phyloP scores from a whole-genome alignment of 2,329 filamentous ascomycete genomes.

The Diaporthe longicolla region DNA sequence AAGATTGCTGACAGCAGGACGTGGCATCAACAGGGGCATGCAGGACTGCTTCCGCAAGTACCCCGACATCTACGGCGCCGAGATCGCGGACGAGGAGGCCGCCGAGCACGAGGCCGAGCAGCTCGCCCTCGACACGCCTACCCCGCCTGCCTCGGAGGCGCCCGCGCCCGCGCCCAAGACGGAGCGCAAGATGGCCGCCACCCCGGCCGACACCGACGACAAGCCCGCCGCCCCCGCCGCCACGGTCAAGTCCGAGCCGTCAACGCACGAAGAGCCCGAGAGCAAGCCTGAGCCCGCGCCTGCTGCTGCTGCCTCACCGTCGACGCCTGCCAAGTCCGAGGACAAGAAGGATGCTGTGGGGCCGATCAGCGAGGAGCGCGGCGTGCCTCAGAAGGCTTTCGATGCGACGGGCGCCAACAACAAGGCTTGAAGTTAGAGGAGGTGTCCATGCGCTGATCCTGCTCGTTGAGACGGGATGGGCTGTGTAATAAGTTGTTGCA shows the following conservation, averaged over 20 bases:
- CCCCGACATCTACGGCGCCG: constrained; percentile 92
- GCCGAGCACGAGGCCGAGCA: constrained; percentile 48
- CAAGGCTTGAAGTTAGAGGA: constrained; percentile 33
- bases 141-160: constrained; percentile 17
- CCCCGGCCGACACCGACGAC: constrained; percentile 11
- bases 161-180: constrained; percentile 7
- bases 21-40: constrained; percentile 78
- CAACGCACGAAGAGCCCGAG: neutral
- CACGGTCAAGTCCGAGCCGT: neutral
- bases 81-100: constrained; percentile 82
- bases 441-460: neutral
- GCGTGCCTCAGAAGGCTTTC: constrained; percentile 47
- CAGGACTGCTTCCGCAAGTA: constrained; percentile 96
- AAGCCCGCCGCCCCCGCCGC: constrained; percentile 1
- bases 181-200: constrained; percentile 32
- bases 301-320: neutral
- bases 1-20: constrained; percentile 16
- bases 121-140: constrained; percentile 24
- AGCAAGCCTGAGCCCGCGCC: neutral
- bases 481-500: constrained; percentile 46
- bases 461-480: constrained; percentile 31
- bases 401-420: constrained; percentile 53
- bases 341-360: constrained; percentile 25
- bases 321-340: neutral
- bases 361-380: constrained; percentile 34